Evolutionary conservation across 2,329 filamentous ascomycete genomes (phyloP), one percentile per base, ranked within the genome.

Genomic region (Arthrobotrys iridis): DNA sequence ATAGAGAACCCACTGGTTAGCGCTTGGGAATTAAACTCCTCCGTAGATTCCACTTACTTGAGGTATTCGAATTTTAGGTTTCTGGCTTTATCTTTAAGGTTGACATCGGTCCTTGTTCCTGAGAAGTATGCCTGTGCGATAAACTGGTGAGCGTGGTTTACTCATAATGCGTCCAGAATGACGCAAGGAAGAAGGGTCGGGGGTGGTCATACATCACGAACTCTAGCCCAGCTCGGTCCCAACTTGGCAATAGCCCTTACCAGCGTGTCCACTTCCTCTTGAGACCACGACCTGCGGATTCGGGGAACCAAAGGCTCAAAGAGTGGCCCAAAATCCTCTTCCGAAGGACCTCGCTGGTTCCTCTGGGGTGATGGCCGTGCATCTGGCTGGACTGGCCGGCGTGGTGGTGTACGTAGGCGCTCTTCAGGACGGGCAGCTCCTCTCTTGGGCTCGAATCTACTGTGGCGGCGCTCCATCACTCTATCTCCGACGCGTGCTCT

Each of bases 21-120:
- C 2, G 37, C 3, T 18, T 15, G 8, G 35, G 13, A 46, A 13
- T 11, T 13, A 37, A 8, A 33, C 37, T 13, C 4, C 4, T 33
- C 18, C 11, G 13, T 15, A 1, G 40, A 24, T 20, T 18, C 6
- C 15, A 50, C 68, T 62, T n/a, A 74, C 70, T 58, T 66, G 5
- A 74, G 37, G 4, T 20, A 40, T 3, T 41, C 26, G 13, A 57
- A 63, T 28, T 74, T 74, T 1, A 74, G 6, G 20, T 74, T 74
- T 2, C 70, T 22, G 0, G 70, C 70, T n/a, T 74, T 74, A 28
- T 74, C 70, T 15, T 74, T 74, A 1, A 52, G 8, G 22, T 63
- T 57, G 2, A 67, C 46, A 48, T 67, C 46, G 7, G 35, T n/a
- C 52, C 70, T 52, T 26, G 18, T 8, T 1, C 41, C 43, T 7